Evolutionary conservation across 768 basidiomycete genomes (phyloP).

Genomic region (Phylloporus scabripes): DNA sequence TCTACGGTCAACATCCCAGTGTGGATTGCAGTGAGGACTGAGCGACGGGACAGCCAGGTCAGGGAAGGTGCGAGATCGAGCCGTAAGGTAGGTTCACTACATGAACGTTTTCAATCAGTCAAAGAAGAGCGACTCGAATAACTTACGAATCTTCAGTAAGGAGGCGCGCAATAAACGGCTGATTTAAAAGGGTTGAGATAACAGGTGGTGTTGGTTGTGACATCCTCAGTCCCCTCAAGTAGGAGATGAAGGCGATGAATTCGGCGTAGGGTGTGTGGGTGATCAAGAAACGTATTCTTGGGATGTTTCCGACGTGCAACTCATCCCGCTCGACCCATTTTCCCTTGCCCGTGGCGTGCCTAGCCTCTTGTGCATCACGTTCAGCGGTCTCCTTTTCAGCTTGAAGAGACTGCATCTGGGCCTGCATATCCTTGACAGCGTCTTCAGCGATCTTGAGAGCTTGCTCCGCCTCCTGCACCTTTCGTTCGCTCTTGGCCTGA

Average conservation of each 20-base stretch:
- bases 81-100: constrained; percentile 81
- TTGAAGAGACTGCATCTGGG: constrained; percentile 73
- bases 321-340: constrained; percentile 53
- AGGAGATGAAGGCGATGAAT: constrained; percentile 69
- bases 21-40: constrained; percentile 80
- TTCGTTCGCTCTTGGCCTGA: constrained; percentile 63
- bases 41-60: constrained; percentile 88
- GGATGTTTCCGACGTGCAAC: constrained; percentile 22
- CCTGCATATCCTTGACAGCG: constrained; percentile 77
- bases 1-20: constrained; percentile 85
- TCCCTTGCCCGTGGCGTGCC: constrained; percentile 56
- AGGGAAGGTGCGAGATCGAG: constrained; percentile 92
- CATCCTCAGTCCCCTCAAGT: constrained; percentile 66
- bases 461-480: constrained; percentile 69
- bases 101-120: constrained; percentile 7
- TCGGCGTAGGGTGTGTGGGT: constrained; percentile 77
- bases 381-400: constrained; percentile 62
- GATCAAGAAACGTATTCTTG: constrained; percentile 47
- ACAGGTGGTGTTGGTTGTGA: constrained; percentile 55
- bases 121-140: not conserved
- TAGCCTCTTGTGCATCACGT: constrained; percentile 44
- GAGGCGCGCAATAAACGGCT: constrained; percentile 75
- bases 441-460: constrained; percentile 83
- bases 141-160: constrained; percentile 82
- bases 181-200: constrained; percentile 66